Base-by-base conservation (phyloP, 2,329 filamentous ascomycete species). In the Aureobasidium namibiae region DNA sequence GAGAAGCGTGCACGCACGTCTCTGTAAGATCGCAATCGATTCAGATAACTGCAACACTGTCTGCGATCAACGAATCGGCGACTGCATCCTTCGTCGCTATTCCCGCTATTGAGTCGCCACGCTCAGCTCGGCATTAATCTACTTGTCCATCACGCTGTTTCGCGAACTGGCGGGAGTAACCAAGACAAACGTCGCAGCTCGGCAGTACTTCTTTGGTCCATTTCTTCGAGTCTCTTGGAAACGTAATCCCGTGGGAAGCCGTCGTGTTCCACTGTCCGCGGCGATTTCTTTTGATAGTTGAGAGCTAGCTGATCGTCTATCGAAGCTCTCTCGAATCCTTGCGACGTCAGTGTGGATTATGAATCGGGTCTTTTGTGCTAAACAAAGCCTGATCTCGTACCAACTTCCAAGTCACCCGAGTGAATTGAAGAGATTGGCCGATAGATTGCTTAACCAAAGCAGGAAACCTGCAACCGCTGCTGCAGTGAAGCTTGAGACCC, bases 261-360 rank as follows among this genome's bases (percentile, higher is more conserved):
- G 50, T 42, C 24, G 48, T 54, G n/a, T 21, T 23, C 14, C 11
- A 42, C 29, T 34, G 50, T 16, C 38, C 50, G 36, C 38, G 50
- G 26, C 23, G n/a, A 6, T 29, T 29, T 26, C 5, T 18, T 41
- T 11, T 39, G 24, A 41, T 53, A 14, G 50, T 42, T 42, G 50
- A 54, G 50, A 42, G 50, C 24, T 50, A 6, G 44, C n/a, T n/a
- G n/a, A n/a, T 54, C 50, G 50, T 54, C 38, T 54, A 23, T 31
- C 36, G 14, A 23, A 31, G 49, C 49, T 41, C 34, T 41, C 36
- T 31, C 23, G 34, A 41, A 26, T 24, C 34, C 34, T 23, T 14
- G 11, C 36, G 49, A 54, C 50, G 50, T 54, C 50, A 54, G 50
- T 41, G 50, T 54, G 50, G 50, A 54, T 42, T 41, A 23, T 52